Percentiles rank a stretch among this genome's conserved stretches.
These are phyloP conservation scores for Candida vartiovaarae DNA, from an alignment of 805 yeast genomes.

Conservation along the genomic window DNA sequence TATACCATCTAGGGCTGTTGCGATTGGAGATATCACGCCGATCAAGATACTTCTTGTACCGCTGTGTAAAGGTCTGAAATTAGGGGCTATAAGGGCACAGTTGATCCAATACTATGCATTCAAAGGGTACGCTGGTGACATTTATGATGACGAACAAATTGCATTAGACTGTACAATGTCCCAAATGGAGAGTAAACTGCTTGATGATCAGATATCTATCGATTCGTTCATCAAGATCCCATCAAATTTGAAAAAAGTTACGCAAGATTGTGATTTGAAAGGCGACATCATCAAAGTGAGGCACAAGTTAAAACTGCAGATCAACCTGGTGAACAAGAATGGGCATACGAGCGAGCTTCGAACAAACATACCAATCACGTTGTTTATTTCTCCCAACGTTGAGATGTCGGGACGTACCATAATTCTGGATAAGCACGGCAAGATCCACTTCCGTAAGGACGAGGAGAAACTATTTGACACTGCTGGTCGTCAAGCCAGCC, in stretches of 20 bases:
- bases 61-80: conserved; percentile 62
- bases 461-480: conserved; percentile 27
- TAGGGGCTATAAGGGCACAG: conserved; percentile 61
- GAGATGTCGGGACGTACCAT: conserved; percentile 40
- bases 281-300: conserved; percentile 62
- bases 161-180: conserved; percentile 45
- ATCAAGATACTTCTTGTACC: conserved; percentile 70
- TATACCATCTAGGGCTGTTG: conserved; percentile 79
- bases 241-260: conserved; percentile 56
- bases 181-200: conserved; percentile 34
- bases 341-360: conserved; percentile 82
- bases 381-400: conserved; percentile 71
- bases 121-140: conserved; percentile 48
- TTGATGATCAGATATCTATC: conserved; percentile 57
- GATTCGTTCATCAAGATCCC: conserved; percentile 58
- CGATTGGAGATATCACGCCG: conserved; percentile 73
- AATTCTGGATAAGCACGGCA: conserved; percentile 31
- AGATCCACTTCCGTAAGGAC: conserved; percentile 35
- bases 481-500: conserved; percentile 4
- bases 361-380: conserved; percentile 72
- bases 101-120: conserved; percentile 59
- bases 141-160: conserved; percentile 53
- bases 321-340: conserved; percentile 63
- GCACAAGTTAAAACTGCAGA: conserved; percentile 72
- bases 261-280: conserved; percentile 76